Base-by-base conservation (phyloP, 805 yeast species). In the Candida montana region DNA sequence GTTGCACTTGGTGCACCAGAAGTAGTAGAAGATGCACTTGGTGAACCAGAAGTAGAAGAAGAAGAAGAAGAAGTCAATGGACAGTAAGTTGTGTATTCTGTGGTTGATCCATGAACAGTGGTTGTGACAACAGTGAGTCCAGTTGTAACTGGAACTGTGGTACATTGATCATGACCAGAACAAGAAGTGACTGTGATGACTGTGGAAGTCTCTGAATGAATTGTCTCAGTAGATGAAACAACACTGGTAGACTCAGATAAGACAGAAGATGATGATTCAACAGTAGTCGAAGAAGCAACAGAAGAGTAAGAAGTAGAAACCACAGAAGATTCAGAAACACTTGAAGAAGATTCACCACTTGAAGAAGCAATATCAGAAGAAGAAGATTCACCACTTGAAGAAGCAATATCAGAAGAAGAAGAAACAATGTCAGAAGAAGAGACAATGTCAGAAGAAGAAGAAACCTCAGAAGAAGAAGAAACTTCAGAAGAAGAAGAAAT, bases 391-490 rank as follows among this genome's bases (percentile, higher is more conserved):
- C n/a, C n/a, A n/a, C n/a, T n/a, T n/a, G n/a, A n/a, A n/a, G n/a
- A n/a, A n/a, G n/a, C n/a, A n/a, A n/a, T 16, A 8, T 30, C 32
- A 30, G 19, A 15, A 16, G 20, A 30, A 15, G 32, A 30, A 16
- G 32, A 16, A n/a, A n/a, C n/a, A n/a, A n/a, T n/a, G n/a, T n/a
- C n/a, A n/a, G n/a, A n/a, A n/a, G n/a, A n/a, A n/a, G n/a, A n/a
- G 15, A 30, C 20, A 13, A 20, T 30, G 9, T 16, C 28, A 15
- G 33, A 48, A 20, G 52, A 47, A n/a, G 49, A 41, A n/a, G 51
- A 43, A 33, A 37, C 34, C 4, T 42, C 33, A 10, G 37, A 17
- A 10, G 45, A 43, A 10, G 40, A 20, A 31, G 34, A 30, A 4
- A 39, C 29, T 13, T 42, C 27, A 6, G 55, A 30, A 13, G 12